Percentiles rank a stretch among this genome's conserved stretches.
Evolutionary conservation across 2,329 filamentous ascomycete genomes (phyloP).

Genomic region (Beauveria asiatica): DNA sequence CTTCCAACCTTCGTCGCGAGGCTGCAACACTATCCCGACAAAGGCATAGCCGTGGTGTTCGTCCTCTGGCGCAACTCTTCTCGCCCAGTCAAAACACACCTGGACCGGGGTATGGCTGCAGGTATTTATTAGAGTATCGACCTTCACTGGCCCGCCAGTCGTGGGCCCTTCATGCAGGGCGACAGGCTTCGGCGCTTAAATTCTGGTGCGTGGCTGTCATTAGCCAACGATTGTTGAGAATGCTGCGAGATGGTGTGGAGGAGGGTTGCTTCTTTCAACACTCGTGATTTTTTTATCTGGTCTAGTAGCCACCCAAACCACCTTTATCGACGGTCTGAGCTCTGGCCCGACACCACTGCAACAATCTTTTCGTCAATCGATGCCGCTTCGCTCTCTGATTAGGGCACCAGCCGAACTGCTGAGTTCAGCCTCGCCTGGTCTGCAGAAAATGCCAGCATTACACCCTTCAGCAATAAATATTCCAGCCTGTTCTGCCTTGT

Average conservation of each 20-base stretch:
- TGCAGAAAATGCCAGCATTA: neutral
- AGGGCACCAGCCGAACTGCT: neutral
- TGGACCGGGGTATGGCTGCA: neutral
- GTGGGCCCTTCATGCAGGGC: constrained; percentile 38
- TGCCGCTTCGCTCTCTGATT: neutral
- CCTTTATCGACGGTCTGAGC: neutral
- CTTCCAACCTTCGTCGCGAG: neutral
- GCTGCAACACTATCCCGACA: constrained; percentile 3
- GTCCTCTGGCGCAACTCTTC: neutral
- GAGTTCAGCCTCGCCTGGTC: neutral
- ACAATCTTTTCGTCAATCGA: neutral
- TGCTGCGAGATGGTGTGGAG: constrained; percentile 4
- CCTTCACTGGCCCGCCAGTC: constrained; percentile 5
- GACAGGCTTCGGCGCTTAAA: constrained; percentile 51
- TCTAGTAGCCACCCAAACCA: neutral
- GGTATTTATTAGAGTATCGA: neutral
- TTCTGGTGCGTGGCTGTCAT: constrained; percentile 33
- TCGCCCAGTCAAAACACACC: neutral
- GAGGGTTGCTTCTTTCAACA: neutral
- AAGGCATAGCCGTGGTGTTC: neutral
- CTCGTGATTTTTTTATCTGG: neutral
- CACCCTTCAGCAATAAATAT: neutral
- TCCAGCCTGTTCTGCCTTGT: neutral
- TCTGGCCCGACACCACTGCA: neutral
- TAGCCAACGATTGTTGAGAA: constrained; percentile 20